Conservation (phyloP, 1,284 basidiomycete genomes). For the Naganishia sp. region DNA sequence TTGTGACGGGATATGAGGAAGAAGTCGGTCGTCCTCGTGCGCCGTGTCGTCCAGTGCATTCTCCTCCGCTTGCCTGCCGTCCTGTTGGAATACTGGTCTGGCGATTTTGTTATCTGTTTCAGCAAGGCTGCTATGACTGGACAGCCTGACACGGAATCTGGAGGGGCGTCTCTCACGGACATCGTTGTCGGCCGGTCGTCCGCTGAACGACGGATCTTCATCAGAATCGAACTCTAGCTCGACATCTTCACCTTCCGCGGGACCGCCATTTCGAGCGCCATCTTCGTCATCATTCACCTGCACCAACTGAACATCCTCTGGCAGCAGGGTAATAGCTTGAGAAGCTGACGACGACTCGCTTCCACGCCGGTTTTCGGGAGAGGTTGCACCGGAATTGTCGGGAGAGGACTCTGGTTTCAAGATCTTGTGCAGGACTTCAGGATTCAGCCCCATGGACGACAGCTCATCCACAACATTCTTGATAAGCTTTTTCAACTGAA, state of each 20-base stretch:
- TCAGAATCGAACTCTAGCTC: slow-evolving; percentile 25
- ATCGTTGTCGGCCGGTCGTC: not conserved
- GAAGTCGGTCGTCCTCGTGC: slow-evolving; percentile 12
- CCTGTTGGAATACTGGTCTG: slow-evolving; percentile 1
- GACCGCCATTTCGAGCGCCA: not conserved
- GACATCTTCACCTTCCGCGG: slow-evolving; percentile 24
- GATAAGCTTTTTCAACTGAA: slow-evolving; percentile 87
- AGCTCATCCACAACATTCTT: slow-evolving; percentile 83
- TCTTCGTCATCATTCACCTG: slow-evolving; percentile 5
- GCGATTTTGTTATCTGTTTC: not conserved
- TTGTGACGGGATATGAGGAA: not conserved
- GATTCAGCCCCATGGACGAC: slow-evolving; percentile 71
- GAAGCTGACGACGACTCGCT: not conserved
- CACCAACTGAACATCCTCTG: slow-evolving; percentile 8
- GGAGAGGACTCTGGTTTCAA: slow-evolving; percentile 45
- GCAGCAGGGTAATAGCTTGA: slow-evolving; percentile 32
- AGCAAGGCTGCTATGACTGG: slow-evolving; percentile 11
- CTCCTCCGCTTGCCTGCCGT: not conserved
- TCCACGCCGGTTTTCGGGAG: slow-evolving; percentile 5
- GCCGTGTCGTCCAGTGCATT: slow-evolving; percentile 6
- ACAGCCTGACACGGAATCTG: slow-evolving; percentile 24
- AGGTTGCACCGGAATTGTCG: slow-evolving; percentile 1
- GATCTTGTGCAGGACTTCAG: slow-evolving; percentile 60
- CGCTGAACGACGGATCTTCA: slow-evolving; percentile 4
- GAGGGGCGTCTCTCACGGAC: slow-evolving; percentile 16